Conservation (phyloP, 2,329 filamentous ascomycete genomes). For the Colletotrichum tabaci region DNA sequence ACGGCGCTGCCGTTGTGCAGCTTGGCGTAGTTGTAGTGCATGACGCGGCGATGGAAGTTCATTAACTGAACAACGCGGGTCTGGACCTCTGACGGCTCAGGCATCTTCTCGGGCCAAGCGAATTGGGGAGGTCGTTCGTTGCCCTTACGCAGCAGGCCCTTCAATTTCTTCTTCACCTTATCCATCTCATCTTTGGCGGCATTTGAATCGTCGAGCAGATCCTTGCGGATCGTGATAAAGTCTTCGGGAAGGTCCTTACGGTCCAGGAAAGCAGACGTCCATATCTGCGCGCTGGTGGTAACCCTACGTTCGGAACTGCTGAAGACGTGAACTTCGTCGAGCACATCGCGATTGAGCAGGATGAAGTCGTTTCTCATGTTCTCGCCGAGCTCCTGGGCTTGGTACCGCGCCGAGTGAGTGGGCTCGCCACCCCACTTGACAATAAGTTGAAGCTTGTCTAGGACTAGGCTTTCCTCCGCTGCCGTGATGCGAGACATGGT, state of each 20-base stretch:
- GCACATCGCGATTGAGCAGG: conserved; percentile 90
- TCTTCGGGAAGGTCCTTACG: conserved; percentile 88
- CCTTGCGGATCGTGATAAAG: conserved; percentile 92
- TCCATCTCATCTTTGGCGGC: conserved; percentile 99
- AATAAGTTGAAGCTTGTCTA: conserved; percentile 97
- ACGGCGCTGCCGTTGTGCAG: conserved; percentile 76
- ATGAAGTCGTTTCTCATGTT: conserved; percentile 97
- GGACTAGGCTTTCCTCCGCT: conserved; percentile 89
- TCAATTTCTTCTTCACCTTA: conserved; percentile 99
- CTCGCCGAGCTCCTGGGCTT: conserved; percentile 93
- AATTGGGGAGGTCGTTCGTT: conserved; percentile 95
- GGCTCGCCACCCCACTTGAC: conserved; percentile 99
- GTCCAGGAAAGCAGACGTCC: conserved; percentile 89
- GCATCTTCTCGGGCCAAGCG: conserved; percentile 96
- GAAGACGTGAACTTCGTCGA: conserved; percentile 94
- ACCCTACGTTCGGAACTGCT: conserved; percentile 96
- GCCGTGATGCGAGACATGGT: conserved; percentile 96
- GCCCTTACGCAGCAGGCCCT: conserved; percentile 91
- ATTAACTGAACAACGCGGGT: conserved; percentile 94
- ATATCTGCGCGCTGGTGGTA: conserved; percentile 96
- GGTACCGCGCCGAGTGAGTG: conserved; percentile 96
- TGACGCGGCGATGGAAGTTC: conserved; percentile 96
- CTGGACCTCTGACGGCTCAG: conserved; percentile 94
- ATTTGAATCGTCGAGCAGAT: conserved; percentile 96
- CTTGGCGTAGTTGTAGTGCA: conserved; percentile 93